phyloP scores from a whole-genome alignment of 768 basidiomycete species.

The Phlegmacium glaucopus region DNA sequence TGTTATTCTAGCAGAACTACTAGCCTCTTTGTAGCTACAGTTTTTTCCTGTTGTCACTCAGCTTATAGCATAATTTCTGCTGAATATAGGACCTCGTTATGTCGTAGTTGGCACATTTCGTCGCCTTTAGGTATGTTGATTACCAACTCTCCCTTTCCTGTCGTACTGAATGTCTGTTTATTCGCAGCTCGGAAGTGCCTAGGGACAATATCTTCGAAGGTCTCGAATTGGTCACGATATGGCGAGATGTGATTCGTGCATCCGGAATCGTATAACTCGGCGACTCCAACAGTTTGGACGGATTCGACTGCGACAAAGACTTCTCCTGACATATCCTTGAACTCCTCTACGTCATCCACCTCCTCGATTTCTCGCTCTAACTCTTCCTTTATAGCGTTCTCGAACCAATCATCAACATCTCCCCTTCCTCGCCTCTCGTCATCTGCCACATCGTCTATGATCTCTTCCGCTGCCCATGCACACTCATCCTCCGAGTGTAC shows the following conservation, averaged over 20 bases:
- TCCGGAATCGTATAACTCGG: constrained; percentile 27
- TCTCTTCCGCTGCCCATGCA: too few relatives aligned
- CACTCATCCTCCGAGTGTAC: too few relatives aligned
- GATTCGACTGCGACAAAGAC: neutral
- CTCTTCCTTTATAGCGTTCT: too few relatives aligned
- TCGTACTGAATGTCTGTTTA: constrained; percentile 26
- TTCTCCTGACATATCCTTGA: too few relatives aligned
- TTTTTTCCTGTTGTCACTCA: too few relatives aligned
- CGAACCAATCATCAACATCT: too few relatives aligned
- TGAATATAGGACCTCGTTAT: constrained; percentile 34
- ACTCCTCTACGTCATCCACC: too few relatives aligned
- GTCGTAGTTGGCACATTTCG: constrained; percentile 22
- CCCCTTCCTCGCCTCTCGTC: too few relatives aligned
- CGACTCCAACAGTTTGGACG: neutral
- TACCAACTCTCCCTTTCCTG: constrained; percentile 25
- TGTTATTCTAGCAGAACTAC: constrained; percentile 20
- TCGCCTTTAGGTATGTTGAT: constrained; percentile 32
- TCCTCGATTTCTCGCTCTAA: too few relatives aligned
- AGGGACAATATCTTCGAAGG: constrained; percentile 17
- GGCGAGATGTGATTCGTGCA: constrained; percentile 27
- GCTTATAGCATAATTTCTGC: constrained; percentile 31
- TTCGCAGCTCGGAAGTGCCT: constrained; percentile 28
- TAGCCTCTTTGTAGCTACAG: constrained; percentile 33
- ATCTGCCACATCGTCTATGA: too few relatives aligned
- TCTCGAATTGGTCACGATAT: constrained; percentile 21